Conservation (phyloP, 768 basidiomycete species). For the Leccinum boreale region DNA sequence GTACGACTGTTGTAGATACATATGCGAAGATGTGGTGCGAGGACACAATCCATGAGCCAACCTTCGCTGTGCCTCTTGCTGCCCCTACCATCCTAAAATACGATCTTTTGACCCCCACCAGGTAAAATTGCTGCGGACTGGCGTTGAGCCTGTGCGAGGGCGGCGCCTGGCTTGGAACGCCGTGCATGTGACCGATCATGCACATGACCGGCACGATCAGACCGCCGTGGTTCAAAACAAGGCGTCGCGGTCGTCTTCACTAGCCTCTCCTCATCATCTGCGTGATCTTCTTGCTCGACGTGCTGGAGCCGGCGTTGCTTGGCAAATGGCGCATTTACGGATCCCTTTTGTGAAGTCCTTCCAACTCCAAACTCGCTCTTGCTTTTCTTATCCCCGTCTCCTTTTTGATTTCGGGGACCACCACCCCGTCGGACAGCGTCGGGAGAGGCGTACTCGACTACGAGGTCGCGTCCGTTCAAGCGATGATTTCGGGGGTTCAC, state of each 20-base stretch:
- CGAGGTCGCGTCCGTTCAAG: constrained; percentile 79
- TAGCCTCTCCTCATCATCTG: neutral
- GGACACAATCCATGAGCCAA: too few species aligned
- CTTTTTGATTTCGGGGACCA: constrained; percentile 18
- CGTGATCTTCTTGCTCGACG: constrained; percentile 4
- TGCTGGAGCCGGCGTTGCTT: constrained; percentile 4
- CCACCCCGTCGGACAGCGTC: constrained; percentile 88
- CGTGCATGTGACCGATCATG: constrained; percentile 19
- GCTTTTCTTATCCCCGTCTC: constrained; percentile 22
- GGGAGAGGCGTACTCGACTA: constrained; percentile 84
- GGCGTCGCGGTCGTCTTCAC: neutral
- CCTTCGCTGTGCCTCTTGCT: constrained; percentile 24
- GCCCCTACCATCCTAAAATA: constrained; percentile 43
- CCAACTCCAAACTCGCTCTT: constrained; percentile 5
- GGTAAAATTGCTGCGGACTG: constrained; percentile 68
- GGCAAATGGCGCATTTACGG: neutral
- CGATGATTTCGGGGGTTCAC: constrained; percentile 82
- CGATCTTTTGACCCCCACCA: constrained; percentile 70
- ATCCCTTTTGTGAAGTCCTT: constrained; percentile 5
- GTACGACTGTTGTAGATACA: too few species aligned
- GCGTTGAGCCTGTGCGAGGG: constrained; percentile 71
- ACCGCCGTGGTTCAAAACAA: constrained; percentile 1
- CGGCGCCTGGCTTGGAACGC: constrained; percentile 74
- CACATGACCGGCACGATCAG: constrained; percentile 8
- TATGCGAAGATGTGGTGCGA: too few species aligned